Conservation (phyloP, 106 monocot genomes). For the Cymbidium sinense region DNA sequence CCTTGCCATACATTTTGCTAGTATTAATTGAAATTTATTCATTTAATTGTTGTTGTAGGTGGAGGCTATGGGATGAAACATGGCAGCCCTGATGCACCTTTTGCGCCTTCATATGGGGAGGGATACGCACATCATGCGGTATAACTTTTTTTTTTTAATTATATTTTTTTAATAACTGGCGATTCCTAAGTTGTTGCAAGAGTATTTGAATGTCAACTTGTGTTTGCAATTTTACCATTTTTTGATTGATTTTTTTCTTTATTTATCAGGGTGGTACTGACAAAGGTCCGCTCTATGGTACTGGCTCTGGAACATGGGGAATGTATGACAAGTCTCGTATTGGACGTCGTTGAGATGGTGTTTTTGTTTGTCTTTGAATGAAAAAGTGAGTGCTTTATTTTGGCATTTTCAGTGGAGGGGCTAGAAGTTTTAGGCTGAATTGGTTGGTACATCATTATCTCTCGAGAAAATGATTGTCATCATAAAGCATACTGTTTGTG, state of each 20-base stretch:
- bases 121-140: slow-evolving; percentile 39
- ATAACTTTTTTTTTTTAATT: not conserved
- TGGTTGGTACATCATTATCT: slow-evolving; percentile 1
- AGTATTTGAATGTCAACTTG: no score
- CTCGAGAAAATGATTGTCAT: not conserved
- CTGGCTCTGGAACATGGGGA: slow-evolving; percentile 53
- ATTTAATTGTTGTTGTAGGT: slow-evolving; percentile 23
- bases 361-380: not conserved
- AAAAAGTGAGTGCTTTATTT: not conserved
- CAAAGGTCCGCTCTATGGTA: slow-evolving; percentile 36
- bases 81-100: slow-evolving; percentile 49
- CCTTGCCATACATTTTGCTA: no score
- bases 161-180: not conserved
- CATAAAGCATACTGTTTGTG: not conserved
- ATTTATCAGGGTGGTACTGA: slow-evolving; percentile 35
- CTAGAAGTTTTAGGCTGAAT: not conserved
- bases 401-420: not conserved
- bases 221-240: not conserved
- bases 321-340: slow-evolving; percentile 44
- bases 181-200: not conserved
- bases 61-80: slow-evolving; percentile 48
- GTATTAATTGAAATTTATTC: no score
- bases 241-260: slow-evolving; percentile 1
- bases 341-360: slow-evolving; percentile 29
- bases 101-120: slow-evolving; percentile 46